Evolutionary conservation across 495 filamentous ascomycete species (phyloP).

Genomic region (Daldinia childiae): DNA sequence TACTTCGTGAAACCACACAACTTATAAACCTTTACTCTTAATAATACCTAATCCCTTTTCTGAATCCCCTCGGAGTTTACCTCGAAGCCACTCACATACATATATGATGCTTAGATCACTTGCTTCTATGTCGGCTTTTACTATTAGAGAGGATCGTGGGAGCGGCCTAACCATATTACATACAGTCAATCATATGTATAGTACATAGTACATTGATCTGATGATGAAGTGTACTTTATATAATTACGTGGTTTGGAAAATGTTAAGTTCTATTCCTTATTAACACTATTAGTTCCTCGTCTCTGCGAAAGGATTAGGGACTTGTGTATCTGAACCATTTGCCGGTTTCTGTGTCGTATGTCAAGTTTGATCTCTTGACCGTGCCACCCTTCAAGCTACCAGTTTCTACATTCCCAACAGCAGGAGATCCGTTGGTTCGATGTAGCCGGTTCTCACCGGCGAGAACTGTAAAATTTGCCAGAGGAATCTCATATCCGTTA

Average conservation of each 20-base stretch:
- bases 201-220: neutral
- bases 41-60: no score
- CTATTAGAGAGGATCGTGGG: no score
- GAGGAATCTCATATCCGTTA: conserved; percentile 62
- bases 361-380: conserved; percentile 55
- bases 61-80: no score
- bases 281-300: neutral
- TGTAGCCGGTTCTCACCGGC: conserved; percentile 63
- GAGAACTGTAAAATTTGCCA: conserved; percentile 69
- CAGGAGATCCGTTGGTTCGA: conserved; percentile 54
- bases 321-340: conserved; percentile 42
- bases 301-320: neutral
- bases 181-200: no score
- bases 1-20: no score
- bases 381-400: conserved; percentile 58
- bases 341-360: conserved; percentile 57
- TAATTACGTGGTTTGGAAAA: neutral
- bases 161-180: no score
- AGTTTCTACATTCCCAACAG: conserved; percentile 58
- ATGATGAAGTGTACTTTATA: neutral
- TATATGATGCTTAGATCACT: no score
- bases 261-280: neutral
- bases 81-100: no score
- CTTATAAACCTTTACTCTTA: no score
- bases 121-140: no score